Evolutionary conservation across 179 eudicot species (phyloP), one percentile per base, ranked within the genome.

Genomic region (Vitellaria paradoxa): DNA sequence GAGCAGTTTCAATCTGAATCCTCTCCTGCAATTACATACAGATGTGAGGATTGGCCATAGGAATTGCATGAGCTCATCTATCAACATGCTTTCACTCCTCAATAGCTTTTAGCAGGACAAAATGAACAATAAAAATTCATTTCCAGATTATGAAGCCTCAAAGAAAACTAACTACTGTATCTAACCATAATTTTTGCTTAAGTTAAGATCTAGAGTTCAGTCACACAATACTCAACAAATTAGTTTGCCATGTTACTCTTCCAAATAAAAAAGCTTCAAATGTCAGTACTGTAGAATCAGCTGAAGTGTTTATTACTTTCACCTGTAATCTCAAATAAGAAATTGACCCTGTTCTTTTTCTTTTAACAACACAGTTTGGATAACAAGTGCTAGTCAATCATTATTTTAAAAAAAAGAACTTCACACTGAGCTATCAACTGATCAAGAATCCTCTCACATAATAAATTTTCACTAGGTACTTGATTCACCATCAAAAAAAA

Each of bases 1-100:
- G 93, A 59, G 97, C 99, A 53, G 94, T 93, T 85, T 95, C 99
- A 72, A 89, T 88, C 87, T 95, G 97, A 76, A 90, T 87, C 77
- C 82, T 89, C 86, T 95, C 98, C 98, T 95, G 89, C 77, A 87
- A 65, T 42, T 37, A 81, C 77, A 77, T 65, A 30, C 18, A 77
- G 5, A 17, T 24, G 47, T 75, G 9, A 61, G 70, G 21, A 55
- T 55, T 20, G 40, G 8, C 20, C 8, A 24, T 45, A 15, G 50
- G 7, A 14, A 23, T 23, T 13, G 66, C 3, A 14, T 52, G 9
- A n/a, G 65, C 14, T 40, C 17, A 14, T 42, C 4, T 40, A 21
- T 18, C 24, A 59, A 15, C 72, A 5, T 2, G 4, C 3, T 68
- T 68, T 68, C 56, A 46, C 46, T 15, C 24, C 4, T 21, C 23